These are phyloP conservation scores for Anthracocystis setariae DNA, from an alignment of 1,284 basidiomycete species.

Conservation along the genomic window DNA sequence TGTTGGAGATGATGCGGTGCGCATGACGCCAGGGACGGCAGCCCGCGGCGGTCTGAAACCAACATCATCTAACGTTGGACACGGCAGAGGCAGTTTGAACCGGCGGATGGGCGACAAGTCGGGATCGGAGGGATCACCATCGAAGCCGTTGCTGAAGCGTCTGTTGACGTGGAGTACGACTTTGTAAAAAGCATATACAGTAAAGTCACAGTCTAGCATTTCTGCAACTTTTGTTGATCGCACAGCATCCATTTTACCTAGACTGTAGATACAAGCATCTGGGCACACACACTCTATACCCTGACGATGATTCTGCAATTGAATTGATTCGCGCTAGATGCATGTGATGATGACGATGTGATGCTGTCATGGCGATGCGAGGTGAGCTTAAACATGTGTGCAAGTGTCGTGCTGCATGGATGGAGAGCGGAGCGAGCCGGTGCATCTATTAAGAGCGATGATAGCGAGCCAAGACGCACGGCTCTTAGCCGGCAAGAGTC, in stretches of 20 bases:
- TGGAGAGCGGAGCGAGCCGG: too few relatives aligned
- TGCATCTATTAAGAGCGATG: too few relatives aligned
- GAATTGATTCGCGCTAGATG: too few relatives aligned
- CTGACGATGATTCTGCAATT: neutral
- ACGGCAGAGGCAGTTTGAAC: neutral
- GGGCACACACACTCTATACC: conserved; percentile 2
- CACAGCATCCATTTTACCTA: neutral
- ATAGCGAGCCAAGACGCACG: too few relatives aligned
- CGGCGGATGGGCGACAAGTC: conserved; percentile 9
- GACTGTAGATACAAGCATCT: too few relatives aligned
- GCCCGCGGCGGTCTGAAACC: neutral
- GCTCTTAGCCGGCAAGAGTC: too few relatives aligned
- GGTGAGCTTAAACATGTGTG: neutral
- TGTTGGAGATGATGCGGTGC: neutral
- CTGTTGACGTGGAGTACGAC: conserved; percentile 34
- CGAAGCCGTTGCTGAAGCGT: conserved; percentile 33
- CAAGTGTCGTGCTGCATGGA: neutral
- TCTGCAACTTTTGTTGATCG: too few relatives aligned
- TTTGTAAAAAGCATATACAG: too few relatives aligned
- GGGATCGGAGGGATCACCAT: conserved; percentile 13
- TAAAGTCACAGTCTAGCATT: too few relatives aligned
- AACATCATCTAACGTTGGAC: conserved; percentile 4
- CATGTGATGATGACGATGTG: too few relatives aligned
- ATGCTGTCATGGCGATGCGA: too few relatives aligned
- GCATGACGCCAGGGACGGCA: neutral